Percentiles rank a stretch among this genome's conserved stretches.
Evolutionary conservation across 495 filamentous ascomycete species (phyloP).

Genomic region (Aspergillus asperescens): DNA sequence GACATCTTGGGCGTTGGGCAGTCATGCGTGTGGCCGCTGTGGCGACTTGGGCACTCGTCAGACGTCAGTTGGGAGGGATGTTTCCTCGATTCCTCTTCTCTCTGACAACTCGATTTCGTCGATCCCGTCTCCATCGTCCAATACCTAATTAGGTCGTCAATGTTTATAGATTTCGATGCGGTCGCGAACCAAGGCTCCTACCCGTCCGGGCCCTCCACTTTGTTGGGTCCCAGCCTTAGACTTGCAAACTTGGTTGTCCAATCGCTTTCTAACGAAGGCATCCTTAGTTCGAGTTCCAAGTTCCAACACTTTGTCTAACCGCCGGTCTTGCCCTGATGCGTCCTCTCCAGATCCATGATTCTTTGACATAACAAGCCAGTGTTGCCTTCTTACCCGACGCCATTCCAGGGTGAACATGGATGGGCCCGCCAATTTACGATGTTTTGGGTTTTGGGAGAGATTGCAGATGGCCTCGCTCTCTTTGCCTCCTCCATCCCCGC

Average conservation of each 20-base stretch:
- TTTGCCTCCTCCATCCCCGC: background rate
- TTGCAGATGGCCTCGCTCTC: background rate
- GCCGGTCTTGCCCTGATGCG: background rate
- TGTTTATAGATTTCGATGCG: background rate
- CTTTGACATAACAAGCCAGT: background rate
- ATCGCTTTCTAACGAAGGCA: background rate
- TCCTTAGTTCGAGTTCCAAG: background rate
- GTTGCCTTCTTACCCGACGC: too few species aligned
- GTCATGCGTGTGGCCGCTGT: conserved; percentile 37
- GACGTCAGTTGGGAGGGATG: background rate
- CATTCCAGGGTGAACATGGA: background rate
- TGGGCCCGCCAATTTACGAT: background rate
- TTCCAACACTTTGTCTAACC: background rate
- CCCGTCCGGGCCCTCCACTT: conserved; percentile 13
- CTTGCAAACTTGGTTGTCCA: background rate
- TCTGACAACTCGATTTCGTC: background rate
- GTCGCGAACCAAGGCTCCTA: conserved; percentile 12
- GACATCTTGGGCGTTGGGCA: conserved; percentile 34
- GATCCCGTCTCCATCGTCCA: conserved; percentile 5
- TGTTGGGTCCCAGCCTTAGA: conserved; percentile 1
- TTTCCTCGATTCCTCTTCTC: background rate
- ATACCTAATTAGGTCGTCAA: background rate
- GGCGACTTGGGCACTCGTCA: conserved; percentile 32
- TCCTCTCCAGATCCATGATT: background rate
- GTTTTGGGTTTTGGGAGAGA: background rate